These are phyloP conservation scores for Claviceps cyperi DNA, from an alignment of 2,329 filamentous ascomycete genomes.

Conservation along the genomic window DNA sequence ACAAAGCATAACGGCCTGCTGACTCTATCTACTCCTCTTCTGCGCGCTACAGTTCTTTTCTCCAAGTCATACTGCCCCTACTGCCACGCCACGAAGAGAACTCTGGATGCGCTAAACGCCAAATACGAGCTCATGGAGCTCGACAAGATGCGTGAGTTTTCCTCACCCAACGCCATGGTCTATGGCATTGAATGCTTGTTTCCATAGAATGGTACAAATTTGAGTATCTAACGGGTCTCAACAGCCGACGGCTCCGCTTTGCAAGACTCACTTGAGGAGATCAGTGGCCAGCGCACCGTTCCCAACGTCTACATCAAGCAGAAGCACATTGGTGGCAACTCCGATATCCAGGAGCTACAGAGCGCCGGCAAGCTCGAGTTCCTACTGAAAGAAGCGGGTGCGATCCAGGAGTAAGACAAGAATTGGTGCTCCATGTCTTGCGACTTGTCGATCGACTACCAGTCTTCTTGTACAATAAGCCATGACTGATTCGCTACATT, in stretches of 20 bases:
- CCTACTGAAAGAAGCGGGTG: conserved; percentile 28
- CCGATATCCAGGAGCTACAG: conserved; percentile 56
- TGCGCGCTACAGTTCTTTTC: conserved; percentile 57
- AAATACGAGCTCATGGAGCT: conserved; percentile 69
- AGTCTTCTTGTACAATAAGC: background rate
- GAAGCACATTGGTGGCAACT: conserved; percentile 94
- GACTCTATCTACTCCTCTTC: background rate
- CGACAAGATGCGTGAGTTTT: conserved; percentile 46
- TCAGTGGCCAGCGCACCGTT: conserved; percentile 75
- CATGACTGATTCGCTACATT: conserved; percentile 1
- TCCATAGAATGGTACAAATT: no score
- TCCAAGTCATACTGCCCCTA: conserved; percentile 95
- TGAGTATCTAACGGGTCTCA: background rate
- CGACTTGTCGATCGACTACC: background rate
- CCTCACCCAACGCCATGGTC: conserved; percentile 19
- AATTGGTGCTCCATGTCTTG: background rate
- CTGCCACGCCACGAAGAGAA: conserved; percentile 65
- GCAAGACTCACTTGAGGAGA: conserved; percentile 67
- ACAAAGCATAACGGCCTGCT: background rate
- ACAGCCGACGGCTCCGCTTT: conserved; percentile 69
- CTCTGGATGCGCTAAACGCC: conserved; percentile 54
- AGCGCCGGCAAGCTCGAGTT: conserved; percentile 23
- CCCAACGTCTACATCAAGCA: conserved; percentile 89
- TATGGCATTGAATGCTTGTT: no score
- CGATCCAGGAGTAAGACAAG: conserved; percentile 25